Percentiles rank a stretch among this genome's conserved stretches.
phyloP scores from a whole-genome alignment of 129 eudicot genomes.

The Kitagawia praeruptora region DNA sequence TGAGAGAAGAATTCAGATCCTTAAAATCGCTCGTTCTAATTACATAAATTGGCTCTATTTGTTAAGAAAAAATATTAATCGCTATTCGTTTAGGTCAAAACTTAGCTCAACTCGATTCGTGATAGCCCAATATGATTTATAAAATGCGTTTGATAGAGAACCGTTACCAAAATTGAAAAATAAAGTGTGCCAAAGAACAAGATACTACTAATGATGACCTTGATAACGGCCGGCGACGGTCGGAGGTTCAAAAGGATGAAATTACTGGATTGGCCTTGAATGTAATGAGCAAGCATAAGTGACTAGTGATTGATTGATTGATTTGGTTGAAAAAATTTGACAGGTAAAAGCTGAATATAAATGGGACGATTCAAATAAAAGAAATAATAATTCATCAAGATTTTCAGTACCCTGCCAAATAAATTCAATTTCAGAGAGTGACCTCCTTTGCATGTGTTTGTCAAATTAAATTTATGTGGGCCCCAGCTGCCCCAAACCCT shows the following conservation, averaged over 20 bases:
- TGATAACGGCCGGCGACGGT: background rate
- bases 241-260: background rate
- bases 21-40: too few relatives aligned
- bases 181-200: too few relatives aligned
- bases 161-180: too few relatives aligned
- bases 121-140: too few relatives aligned
- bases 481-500: background rate
- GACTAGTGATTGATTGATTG: slow-evolving; percentile 14
- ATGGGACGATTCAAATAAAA: slow-evolving; percentile 1
- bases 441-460: background rate
- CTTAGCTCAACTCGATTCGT: too few relatives aligned
- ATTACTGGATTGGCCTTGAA: background rate
- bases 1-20: too few relatives aligned
- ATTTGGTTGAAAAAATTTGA: slow-evolving; percentile 3
- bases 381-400: background rate
- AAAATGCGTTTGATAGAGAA: too few relatives aligned
- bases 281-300: background rate
- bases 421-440: background rate
- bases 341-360: slow-evolving; percentile 10
- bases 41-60: too few relatives aligned
- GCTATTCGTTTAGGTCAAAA: too few relatives aligned
- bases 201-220: too few relatives aligned
- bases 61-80: too few relatives aligned
- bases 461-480: background rate
- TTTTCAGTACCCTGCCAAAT: slow-evolving; percentile 2